phyloP scores from a whole-genome alignment of 139 green algal genomes.

The Chlorella sorokiniana region DNA sequence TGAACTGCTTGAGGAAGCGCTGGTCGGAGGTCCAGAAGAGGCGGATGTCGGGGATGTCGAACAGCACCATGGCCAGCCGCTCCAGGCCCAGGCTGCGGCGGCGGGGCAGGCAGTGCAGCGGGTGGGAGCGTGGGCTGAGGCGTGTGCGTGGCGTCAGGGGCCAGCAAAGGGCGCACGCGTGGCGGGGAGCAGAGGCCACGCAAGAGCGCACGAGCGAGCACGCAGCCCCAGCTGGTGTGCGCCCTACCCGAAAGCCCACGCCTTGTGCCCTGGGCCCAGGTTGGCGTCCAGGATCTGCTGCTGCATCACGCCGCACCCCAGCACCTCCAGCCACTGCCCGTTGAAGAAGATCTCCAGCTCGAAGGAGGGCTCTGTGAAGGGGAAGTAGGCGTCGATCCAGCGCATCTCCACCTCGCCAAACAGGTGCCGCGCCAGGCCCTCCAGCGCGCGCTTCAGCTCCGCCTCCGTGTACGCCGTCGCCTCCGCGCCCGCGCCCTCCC shows the following conservation, averaged over 20 bases:
- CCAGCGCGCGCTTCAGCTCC: conserved; percentile 92
- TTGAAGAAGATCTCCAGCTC: conserved; percentile 99
- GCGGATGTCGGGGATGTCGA: conserved; percentile 98
- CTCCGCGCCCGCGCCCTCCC: conserved; percentile 62
- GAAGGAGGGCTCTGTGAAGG: conserved; percentile 97
- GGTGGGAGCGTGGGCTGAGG: background rate
- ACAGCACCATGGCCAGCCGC: conserved; percentile 98
- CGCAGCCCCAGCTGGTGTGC: background rate
- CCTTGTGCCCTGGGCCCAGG: conserved; percentile 42
- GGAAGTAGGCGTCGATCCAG: conserved; percentile 99
- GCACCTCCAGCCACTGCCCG: conserved; percentile 97
- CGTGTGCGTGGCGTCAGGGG: background rate
- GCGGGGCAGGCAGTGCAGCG: background rate
- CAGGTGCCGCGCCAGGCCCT: conserved; percentile 88
- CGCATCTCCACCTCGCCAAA: conserved; percentile 87
- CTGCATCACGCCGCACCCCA: conserved; percentile 97
- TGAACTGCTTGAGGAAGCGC: conserved; percentile 94
- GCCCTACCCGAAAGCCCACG: conserved; percentile 57
- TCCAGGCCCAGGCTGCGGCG: conserved; percentile 88
- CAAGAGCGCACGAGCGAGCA: background rate
- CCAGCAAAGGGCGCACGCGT: background rate
- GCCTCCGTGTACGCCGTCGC: conserved; percentile 36
- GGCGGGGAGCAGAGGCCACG: background rate
- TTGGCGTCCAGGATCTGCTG: conserved; percentile 87
- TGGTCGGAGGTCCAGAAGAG: conserved; percentile 94